A percentile compares a stretch with the other conserved stretches of the same genome.
Conservation (phyloP, 106 monocot species). For the Agapanthus africanus region DNA sequence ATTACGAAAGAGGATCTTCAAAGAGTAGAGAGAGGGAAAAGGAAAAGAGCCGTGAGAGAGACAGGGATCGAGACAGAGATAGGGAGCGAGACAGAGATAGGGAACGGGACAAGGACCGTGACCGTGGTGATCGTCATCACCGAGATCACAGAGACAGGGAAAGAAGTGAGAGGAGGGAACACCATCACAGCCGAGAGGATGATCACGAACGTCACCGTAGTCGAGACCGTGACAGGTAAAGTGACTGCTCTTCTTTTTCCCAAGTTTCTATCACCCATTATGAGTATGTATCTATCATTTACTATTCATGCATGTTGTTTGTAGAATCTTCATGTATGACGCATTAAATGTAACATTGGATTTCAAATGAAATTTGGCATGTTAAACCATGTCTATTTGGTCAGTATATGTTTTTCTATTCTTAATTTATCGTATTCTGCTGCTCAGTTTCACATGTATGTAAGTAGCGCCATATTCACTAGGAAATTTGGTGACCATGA, state of each 20-base stretch:
- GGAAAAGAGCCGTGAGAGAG: constrained; percentile 19
- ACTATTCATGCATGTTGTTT: not conserved
- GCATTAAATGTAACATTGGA: not conserved
- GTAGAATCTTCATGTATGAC: not conserved
- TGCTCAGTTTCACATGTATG: too few relatives aligned
- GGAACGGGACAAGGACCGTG: not conserved
- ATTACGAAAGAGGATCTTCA: constrained; percentile 39
- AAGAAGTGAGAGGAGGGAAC: constrained; percentile 18
- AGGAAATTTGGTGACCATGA: not conserved
- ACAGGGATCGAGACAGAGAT: constrained; percentile 12
- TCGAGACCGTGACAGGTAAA: constrained; percentile 44
- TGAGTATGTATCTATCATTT: not conserved
- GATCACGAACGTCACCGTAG: constrained; percentile 30
- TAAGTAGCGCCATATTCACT: too few relatives aligned
- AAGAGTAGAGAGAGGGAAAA: constrained; percentile 25
- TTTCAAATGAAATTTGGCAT: not conserved
- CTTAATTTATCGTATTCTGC: too few relatives aligned
- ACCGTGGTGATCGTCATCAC: constrained; percentile 2
- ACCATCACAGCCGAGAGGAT: constrained; percentile 13
- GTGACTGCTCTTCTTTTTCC: not conserved
- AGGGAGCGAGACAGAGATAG: constrained; percentile 16
- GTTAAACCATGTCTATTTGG: not conserved
- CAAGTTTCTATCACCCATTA: not conserved
- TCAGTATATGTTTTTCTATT: not conserved
- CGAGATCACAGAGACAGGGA: constrained; percentile 15